Percentiles rank a stretch among this genome's conserved stretches.
Evolutionary conservation across 176 grass and related monocot species (phyloP).

Genomic region (Carex myosuroides): DNA sequence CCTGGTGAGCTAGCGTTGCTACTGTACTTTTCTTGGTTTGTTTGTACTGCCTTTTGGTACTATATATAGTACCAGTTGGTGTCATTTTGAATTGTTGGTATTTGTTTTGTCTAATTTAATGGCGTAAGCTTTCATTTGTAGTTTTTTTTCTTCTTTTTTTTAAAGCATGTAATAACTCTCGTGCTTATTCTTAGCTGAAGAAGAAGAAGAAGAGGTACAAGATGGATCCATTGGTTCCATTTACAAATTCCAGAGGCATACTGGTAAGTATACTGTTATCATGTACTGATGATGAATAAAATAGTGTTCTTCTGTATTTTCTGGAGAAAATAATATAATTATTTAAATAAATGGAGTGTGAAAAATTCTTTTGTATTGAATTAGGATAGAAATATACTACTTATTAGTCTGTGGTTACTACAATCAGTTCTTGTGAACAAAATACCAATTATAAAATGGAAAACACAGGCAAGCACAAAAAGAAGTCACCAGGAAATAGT

Average conservation of each 20-base stretch:
- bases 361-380: background rate
- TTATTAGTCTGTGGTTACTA: background rate
- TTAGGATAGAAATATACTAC: background rate
- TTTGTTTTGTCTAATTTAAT: background rate
- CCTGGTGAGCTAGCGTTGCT: slow-evolving; percentile 6
- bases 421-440: background rate
- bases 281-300: background rate
- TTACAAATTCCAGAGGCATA: slow-evolving; percentile 43
- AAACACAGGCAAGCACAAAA: background rate
- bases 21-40: background rate
- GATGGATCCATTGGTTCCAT: slow-evolving; percentile 17
- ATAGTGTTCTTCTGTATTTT: background rate
- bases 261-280: slow-evolving; percentile 26
- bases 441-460: background rate
- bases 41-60: background rate
- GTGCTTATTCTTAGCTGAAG: slow-evolving; percentile 10
- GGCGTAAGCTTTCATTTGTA: background rate
- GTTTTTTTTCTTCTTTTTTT: background rate
- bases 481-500: background rate
- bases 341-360: background rate
- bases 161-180: background rate
- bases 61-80: background rate
- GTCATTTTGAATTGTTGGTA: background rate
- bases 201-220: slow-evolving; percentile 16
- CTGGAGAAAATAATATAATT: background rate